Base-by-base conservation (phyloP, 352 stramenopile species). In the Globisporangium radiosum region DNA sequence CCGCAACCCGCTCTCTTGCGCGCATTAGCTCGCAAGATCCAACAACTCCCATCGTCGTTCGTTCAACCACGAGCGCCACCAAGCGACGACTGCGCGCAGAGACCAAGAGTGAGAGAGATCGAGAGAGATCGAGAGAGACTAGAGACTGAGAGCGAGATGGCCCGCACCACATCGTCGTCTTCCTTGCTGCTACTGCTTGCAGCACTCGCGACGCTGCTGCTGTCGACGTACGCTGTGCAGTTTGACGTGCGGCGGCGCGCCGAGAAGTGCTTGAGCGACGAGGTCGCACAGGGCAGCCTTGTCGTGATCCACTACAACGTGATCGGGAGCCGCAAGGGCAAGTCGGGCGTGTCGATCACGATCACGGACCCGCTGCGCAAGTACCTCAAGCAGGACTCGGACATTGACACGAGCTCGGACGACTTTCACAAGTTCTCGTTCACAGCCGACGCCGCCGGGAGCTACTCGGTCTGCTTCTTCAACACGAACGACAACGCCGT, bases 401-500 rank as follows among this genome's bases (percentile, higher is more conserved):
- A 94, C 66, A 85, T 94, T 58, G 85, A 94, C 70, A 87, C 78
- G 62, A 84, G 77, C 8, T 78, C 77, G 3, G 85, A 91, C 50
- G 81, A 92, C 56, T 75, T 88, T 42, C 81, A 92, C 71, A 90
- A 90, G 68, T 92, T 90, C 51, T 87, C 81, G 50, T 94, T 94
- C 70, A 81, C 84, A 50, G 82, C 85, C 10, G 75, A 88, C 54
- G 62, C 65, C 1, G 78, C 69, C 38, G 85, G 85, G 33, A 89
- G 70, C 64, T 91, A 90, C 64, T 65, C 72, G 43, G 82, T 91
- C 59, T 95, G 85, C 70, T 93, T 95, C 57, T 76, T 76, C 60
- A 95, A 95, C 71, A 71, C 59, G 59, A 90, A 92, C 67, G 79
- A 90, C 61, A 86, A 74, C 59, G 60, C 71, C 10, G 71, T 73